Evolutionary conservation across 345 rosid species (phyloP), one percentile per base, ranked within the genome.

Genomic region (Euclidium syriacum): DNA sequence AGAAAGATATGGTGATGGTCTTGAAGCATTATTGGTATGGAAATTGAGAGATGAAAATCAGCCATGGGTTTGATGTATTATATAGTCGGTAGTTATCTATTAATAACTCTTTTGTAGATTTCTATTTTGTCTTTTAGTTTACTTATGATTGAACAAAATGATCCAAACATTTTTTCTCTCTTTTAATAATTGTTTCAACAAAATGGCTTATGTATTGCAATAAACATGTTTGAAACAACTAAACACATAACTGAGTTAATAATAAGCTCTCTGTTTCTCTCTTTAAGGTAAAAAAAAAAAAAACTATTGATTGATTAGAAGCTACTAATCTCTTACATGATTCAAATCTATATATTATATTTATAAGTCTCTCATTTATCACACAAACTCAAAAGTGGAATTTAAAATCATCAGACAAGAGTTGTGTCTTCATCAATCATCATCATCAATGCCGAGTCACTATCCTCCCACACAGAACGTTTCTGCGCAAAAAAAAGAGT

Each of bases 381-480:
- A 59, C 62, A 69, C 62, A 69, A 52, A 52, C 62, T 33, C 67
- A 60, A 60, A 69, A 43, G 67, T 60, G 49, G 27, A 41, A 38
- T 16, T 17, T 42, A 23, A 50, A 12, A 42, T 25, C 54, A 36
- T 47, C 56, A 57, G 64, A 33, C 52, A 26, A 29, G 40, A 51
- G 58, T 58, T 52, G 16, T 58, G 33, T 16, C 38, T 7, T 35
- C 49, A 53, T 70, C 65, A 64, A 18, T 71, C n/a, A n/a, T n/a
- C 38, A 10, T 35, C 49, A 53, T 70, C 65, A 64, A 18, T 71
- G 71, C 65, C 71, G 59, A 39, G 70, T 57, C 49, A 57, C 71
- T 43, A 40, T 51, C 61, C 75, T 71, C 42, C 75, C 75, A 50
- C 75, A 71, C 29, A 71, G 66, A 57, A 71, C 70, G 65, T 64